phyloP scores from a whole-genome alignment of 345 rosid genomes.

The Xanthoceras sorbifolium region DNA sequence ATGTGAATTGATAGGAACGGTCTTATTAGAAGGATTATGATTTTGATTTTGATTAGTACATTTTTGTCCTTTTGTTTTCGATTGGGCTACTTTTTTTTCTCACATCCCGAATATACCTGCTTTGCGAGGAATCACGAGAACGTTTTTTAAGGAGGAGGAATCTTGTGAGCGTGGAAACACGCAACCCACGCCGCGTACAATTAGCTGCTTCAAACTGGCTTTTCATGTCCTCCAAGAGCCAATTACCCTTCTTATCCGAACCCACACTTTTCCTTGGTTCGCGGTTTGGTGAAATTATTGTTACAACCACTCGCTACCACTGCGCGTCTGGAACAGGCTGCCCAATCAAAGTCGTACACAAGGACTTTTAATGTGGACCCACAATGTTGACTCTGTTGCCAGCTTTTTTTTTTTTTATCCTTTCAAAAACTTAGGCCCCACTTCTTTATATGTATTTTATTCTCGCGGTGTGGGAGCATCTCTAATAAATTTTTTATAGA shows the following conservation, averaged over 20 bases:
- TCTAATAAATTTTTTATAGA: too few relatives aligned
- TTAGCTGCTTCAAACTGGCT: slow-evolving; percentile 2
- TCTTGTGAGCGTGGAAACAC: slow-evolving; percentile 27
- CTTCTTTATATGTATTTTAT: too few relatives aligned
- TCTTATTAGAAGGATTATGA: background rate
- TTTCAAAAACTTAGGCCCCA: background rate
- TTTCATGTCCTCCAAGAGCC: slow-evolving; percentile 25
- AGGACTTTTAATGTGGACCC: background rate
- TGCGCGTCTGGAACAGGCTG: background rate
- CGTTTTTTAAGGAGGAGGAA: background rate
- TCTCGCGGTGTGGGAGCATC: too few relatives aligned
- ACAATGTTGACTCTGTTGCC: background rate
- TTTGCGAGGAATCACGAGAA: slow-evolving; percentile 12
- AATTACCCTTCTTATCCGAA: background rate
- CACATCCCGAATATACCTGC: slow-evolving; percentile 18
- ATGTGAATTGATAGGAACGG: background rate
- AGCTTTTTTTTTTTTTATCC: background rate
- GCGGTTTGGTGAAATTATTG: background rate
- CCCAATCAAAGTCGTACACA: background rate
- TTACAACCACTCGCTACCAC: background rate
- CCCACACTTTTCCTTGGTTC: slow-evolving; percentile 14
- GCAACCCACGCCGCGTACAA: slow-evolving; percentile 22
- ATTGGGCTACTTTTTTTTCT: background rate
- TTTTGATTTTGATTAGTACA: background rate
- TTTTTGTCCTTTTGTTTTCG: background rate